Percentiles rank a stretch among this genome's conserved stretches.
Evolutionary conservation across 768 basidiomycete genomes (phyloP).

Genomic region (Lactarius hatsudake): DNA sequence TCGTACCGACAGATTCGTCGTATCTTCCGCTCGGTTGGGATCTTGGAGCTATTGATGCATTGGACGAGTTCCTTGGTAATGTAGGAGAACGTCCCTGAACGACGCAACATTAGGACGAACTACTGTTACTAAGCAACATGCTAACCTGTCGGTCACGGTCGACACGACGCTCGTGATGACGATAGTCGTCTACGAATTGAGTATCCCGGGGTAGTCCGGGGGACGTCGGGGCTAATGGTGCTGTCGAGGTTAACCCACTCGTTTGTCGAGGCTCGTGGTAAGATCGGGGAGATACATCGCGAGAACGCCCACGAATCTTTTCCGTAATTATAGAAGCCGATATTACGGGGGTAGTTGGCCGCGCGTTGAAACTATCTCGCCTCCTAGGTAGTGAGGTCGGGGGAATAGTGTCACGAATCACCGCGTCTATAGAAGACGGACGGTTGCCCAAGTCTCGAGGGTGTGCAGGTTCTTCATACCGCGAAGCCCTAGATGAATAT

Average conservation of each 20-base stretch:
- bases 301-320: slow-evolving; percentile 1
- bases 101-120: not conserved
- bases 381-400: not conserved
- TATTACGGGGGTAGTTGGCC: not conserved
- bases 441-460: slow-evolving; percentile 5
- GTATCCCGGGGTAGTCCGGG: slow-evolving; percentile 3
- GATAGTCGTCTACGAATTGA: slow-evolving; percentile 6
- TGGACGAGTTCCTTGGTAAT: not conserved
- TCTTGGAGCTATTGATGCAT: not conserved
- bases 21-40: slow-evolving; percentile 8
- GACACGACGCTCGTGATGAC: slow-evolving; percentile 10
- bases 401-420: not conserved
- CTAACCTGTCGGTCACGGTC: slow-evolving; percentile 12
- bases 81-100: slow-evolving; percentile 6
- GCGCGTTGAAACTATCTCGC: slow-evolving; percentile 4
- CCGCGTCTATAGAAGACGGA: slow-evolving; percentile 7
- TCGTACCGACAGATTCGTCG: slow-evolving; percentile 14
- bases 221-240: not conserved
- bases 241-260: not conserved
- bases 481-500: slow-evolving; percentile 17
- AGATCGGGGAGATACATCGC: slow-evolving; percentile 11
- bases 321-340: not conserved
- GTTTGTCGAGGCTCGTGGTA: slow-evolving; percentile 12
- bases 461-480: slow-evolving; percentile 13
- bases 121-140: not conserved